Conservation (phyloP, 2,329 filamentous ascomycete genomes). For the Acephala macrosclerotiorum region DNA sequence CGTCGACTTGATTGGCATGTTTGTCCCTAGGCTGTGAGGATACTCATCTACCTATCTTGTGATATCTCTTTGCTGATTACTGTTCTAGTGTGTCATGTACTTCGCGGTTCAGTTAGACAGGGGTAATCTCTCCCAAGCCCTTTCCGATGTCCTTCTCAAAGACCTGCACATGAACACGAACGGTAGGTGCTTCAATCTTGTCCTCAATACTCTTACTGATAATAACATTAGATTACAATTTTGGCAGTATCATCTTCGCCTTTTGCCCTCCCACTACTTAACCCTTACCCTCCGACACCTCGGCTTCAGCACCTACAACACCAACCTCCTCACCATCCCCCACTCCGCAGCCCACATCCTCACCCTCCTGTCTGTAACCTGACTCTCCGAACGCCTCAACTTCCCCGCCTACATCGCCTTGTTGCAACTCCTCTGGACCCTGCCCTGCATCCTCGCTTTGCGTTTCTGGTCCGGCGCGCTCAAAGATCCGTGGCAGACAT, state of each 20-base stretch:
- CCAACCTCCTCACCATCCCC: conserved; percentile 55
- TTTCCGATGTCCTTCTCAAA: conserved; percentile 66
- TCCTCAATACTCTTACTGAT: background rate
- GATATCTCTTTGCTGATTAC: conserved; percentile 42
- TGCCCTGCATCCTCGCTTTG: conserved; percentile 49
- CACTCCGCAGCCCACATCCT: conserved; percentile 53
- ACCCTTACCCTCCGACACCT: conserved; percentile 56
- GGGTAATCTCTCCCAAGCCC: conserved; percentile 63
- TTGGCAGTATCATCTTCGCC: conserved; percentile 49
- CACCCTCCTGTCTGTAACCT: conserved; percentile 53
- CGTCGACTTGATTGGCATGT: conserved; percentile 18
- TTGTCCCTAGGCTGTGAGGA: conserved; percentile 13
- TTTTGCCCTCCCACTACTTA: conserved; percentile 54
- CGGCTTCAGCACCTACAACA: conserved; percentile 49
- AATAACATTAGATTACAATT: conserved; percentile 32
- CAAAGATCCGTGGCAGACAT: conserved; percentile 47
- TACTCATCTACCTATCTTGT: background rate
- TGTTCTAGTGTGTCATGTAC: conserved; percentile 61
- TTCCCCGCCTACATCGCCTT: conserved; percentile 47
- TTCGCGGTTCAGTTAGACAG: conserved; percentile 67
- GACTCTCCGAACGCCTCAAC: conserved; percentile 51
- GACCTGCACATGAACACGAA: conserved; percentile 56
- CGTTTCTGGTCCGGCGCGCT: conserved; percentile 40
- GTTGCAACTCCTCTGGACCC: conserved; percentile 49
- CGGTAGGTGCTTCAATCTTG: conserved; percentile 35